Conservation (phyloP, 176 grass and related monocot genomes). For the Chrysopogon serrulatus region DNA sequence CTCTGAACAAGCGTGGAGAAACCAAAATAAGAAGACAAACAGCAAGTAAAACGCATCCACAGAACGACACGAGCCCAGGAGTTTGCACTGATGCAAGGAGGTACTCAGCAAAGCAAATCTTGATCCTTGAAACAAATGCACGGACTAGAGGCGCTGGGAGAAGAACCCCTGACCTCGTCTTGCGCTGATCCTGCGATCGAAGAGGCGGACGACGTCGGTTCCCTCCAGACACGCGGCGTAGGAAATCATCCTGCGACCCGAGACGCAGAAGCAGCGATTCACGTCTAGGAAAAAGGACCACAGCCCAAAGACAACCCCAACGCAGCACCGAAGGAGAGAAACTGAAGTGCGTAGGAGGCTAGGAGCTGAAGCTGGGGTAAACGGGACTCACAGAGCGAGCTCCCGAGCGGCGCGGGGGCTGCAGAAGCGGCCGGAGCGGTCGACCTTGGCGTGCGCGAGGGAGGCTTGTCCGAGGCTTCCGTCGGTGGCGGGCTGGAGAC, state of each 20-base stretch:
- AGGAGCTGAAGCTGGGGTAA: background rate
- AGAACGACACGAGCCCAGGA: background rate
- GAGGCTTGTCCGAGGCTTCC: background rate
- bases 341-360: background rate
- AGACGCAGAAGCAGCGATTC: background rate
- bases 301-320: background rate
- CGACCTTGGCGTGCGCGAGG: conserved; percentile 36
- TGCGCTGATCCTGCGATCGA: conserved; percentile 76
- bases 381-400: conserved; percentile 77
- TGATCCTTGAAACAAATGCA: background rate
- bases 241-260: conserved; percentile 61
- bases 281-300: background rate
- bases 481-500: conserved; percentile 20
- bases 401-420: conserved; percentile 87
- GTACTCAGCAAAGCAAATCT: background rate
- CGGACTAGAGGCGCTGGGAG: background rate
- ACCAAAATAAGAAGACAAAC: conserved; percentile 17
- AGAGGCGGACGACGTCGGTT: conserved; percentile 76
- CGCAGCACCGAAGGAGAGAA: background rate
- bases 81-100: background rate
- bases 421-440: conserved; percentile 75
- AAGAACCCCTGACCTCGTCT: conserved; percentile 59
- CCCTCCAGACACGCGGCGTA: conserved; percentile 95
- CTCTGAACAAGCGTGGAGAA: conserved; percentile 26
- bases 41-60: background rate